Evolutionary conservation across 139 green algal species (phyloP).

Genomic region (Closterium sp.): DNA sequence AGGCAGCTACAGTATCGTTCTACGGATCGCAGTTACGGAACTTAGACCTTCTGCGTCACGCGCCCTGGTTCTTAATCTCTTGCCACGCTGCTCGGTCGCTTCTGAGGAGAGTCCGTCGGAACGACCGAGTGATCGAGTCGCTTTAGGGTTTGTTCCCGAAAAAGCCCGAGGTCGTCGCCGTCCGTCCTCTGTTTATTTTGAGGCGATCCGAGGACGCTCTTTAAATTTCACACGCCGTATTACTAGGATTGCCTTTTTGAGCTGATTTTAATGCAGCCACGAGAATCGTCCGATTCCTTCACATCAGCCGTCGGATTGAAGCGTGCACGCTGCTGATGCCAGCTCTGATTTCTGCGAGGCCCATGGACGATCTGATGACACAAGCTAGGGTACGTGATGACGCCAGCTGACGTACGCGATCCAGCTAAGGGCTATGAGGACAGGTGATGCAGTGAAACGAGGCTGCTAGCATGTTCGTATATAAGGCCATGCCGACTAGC

Average conservation of each 20-base stretch:
- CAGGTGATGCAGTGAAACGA: too few species aligned
- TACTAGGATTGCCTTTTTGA: not conserved
- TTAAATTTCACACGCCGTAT: not conserved
- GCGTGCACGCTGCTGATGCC: not conserved
- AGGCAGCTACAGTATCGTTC: not conserved
- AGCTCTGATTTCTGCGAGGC: not conserved
- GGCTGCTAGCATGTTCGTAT: too few species aligned
- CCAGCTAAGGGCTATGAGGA: too few species aligned
- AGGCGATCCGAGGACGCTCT: not conserved
- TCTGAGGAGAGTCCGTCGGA: not conserved
- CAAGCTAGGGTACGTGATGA: not conserved
- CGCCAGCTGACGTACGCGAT: not conserved
- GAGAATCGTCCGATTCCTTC: not conserved
- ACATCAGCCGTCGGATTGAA: not conserved
- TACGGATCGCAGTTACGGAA: not conserved
- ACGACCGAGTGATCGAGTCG: not conserved
- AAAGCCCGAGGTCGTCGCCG: not conserved
- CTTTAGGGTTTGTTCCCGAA: not conserved
- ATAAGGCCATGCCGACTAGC: too few species aligned
- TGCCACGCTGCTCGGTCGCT: not conserved
- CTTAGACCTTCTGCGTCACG: not conserved
- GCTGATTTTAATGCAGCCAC: not conserved
- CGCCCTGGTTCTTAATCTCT: not conserved
- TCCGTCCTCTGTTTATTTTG: not conserved
- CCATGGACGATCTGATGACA: not conserved